These are phyloP conservation scores for Elaeagnus macrophylla DNA, from an alignment of 306 rosid genomes.

Conservation along the genomic window DNA sequence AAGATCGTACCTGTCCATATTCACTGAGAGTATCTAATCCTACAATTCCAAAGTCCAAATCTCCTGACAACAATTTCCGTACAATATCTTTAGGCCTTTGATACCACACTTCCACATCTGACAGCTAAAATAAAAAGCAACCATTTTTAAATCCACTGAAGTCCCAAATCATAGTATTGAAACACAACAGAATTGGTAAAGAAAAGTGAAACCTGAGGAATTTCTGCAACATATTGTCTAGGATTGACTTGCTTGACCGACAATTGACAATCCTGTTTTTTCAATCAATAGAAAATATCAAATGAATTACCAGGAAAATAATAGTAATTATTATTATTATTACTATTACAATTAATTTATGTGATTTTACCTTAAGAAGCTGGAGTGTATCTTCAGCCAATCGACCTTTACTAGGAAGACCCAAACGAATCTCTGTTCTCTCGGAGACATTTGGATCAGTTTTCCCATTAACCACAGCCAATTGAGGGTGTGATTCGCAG, in stretches of 20 bases:
- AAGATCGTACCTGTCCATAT: constrained; percentile 48
- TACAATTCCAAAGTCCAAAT: constrained; percentile 87
- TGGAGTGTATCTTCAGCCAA: constrained; percentile 77
- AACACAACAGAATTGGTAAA: neutral
- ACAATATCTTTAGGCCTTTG: constrained; percentile 88
- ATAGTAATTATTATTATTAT: neutral
- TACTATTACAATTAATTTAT: neutral
- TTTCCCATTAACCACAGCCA: constrained; percentile 37
- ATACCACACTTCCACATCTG: constrained; percentile 81
- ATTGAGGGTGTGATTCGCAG: constrained; percentile 32
- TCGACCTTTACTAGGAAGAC: constrained; percentile 88
- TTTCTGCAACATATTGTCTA: constrained; percentile 73
- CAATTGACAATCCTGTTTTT: constrained; percentile 61
- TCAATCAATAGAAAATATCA: neutral
- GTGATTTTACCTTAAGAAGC: constrained; percentile 51
- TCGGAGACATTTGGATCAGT: constrained; percentile 13
- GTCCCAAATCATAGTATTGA: neutral
- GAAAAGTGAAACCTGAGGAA: constrained; percentile 50
- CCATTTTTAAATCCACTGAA: neutral
- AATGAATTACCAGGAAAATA: neutral
- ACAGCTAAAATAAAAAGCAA: constrained; percentile 29
- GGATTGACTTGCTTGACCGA: constrained; percentile 88
- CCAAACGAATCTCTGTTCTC: constrained; percentile 61
- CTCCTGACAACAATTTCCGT: constrained; percentile 71
- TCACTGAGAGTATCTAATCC: constrained; percentile 77